These are phyloP conservation scores for Fusarium zealandicum DNA, from an alignment of 2,329 filamentous ascomycete genomes.

Conservation along the genomic window DNA sequence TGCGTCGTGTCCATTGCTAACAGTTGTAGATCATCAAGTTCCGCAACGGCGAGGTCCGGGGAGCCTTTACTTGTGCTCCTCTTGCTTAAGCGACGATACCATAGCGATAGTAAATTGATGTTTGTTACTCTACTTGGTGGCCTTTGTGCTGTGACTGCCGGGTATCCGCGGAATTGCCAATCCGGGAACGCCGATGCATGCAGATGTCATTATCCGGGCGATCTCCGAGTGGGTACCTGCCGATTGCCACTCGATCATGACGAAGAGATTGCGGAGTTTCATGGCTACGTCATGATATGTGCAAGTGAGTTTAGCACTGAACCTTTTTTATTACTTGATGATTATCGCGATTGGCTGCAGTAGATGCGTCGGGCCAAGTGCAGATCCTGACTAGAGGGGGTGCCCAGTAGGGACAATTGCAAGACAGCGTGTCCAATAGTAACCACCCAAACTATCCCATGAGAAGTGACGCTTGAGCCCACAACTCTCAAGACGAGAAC, in stretches of 20 bases:
- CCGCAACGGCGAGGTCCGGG: conserved; percentile 36
- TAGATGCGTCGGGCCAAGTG: no score
- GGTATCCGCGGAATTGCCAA: not conserved
- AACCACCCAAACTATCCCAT: no score
- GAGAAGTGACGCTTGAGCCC: no score
- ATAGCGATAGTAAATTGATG: conserved; percentile 28
- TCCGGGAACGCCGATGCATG: not conserved
- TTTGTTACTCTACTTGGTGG: not conserved
- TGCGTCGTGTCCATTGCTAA: conserved; percentile 12
- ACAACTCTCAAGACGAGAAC: no score
- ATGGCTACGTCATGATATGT: no score
- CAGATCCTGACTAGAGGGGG: no score
- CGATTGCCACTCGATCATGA: conserved; percentile 1
- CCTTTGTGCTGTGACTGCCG: conserved; percentile 4
- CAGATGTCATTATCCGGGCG: not conserved
- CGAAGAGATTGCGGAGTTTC: not conserved
- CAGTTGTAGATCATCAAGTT: conserved; percentile 37
- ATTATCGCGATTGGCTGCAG: no score
- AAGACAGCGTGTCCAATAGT: no score
- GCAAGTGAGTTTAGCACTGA: no score
- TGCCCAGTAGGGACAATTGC: no score
- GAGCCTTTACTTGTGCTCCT: conserved; percentile 42
- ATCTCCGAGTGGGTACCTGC: not conserved
- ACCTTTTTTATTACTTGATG: no score
- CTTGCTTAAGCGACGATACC: conserved; percentile 36